Conservation (phyloP, 352 stramenopile species). For the Globisporangium sylvaticum region DNA sequence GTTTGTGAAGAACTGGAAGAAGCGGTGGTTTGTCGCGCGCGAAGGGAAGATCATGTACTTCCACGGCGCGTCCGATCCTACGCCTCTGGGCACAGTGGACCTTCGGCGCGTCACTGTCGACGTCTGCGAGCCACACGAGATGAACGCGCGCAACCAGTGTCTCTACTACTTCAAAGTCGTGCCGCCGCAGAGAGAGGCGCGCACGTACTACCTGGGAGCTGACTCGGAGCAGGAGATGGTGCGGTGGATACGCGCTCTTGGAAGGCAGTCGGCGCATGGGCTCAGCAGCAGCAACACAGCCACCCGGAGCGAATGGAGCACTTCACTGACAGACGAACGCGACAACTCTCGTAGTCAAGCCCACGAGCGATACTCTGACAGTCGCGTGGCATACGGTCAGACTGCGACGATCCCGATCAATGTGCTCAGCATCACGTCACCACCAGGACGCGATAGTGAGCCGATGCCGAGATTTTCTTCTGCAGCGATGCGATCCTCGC, state of each 20-base stretch:
- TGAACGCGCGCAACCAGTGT: slow-evolving; percentile 55
- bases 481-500: not conserved
- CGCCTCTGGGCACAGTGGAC: slow-evolving; percentile 63
- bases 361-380: slow-evolving; percentile 20
- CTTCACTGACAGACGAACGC: slow-evolving; percentile 5
- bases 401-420: slow-evolving; percentile 5
- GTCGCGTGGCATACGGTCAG: slow-evolving; percentile 18
- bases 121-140: slow-evolving; percentile 48
- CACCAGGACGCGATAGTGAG: not conserved
- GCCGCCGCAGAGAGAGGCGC: slow-evolving; percentile 45
- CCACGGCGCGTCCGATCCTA: slow-evolving; percentile 52
- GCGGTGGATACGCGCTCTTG: slow-evolving; percentile 60
- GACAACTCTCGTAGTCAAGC: not conserved
- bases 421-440: slow-evolving; percentile 2
- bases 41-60: slow-evolving; percentile 84
- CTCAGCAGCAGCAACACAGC: slow-evolving; percentile 2
- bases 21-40: slow-evolving; percentile 77
- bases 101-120: slow-evolving; percentile 55
- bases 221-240: slow-evolving; percentile 67
- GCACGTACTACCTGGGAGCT: slow-evolving; percentile 72
- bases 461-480: slow-evolving; percentile 1
- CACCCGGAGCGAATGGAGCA: not conserved
- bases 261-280: slow-evolving; percentile 37
- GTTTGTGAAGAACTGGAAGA: slow-evolving; percentile 86
- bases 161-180: slow-evolving; percentile 73